Conservation (phyloP, 495 filamentous ascomycete species). For the Chaetomium tenue region DNA sequence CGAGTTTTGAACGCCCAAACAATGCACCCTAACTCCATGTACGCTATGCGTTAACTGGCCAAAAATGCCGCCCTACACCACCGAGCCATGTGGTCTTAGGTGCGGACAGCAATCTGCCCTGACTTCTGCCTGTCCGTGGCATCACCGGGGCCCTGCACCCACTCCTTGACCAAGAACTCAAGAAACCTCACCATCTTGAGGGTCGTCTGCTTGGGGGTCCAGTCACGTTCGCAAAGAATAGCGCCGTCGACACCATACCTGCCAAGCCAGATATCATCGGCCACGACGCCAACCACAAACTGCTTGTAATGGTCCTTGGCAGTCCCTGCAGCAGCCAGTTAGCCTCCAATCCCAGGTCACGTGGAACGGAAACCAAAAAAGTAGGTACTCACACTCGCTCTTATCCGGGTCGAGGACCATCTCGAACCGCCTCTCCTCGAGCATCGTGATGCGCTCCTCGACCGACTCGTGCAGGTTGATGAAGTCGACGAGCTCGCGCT, state of each 20-base stretch:
- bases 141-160: slow-evolving; percentile 11
- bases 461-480: slow-evolving; percentile 15
- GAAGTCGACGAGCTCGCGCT: slow-evolving; percentile 3
- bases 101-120: background rate
- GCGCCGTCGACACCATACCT: slow-evolving; percentile 1
- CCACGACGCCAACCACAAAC: slow-evolving; percentile 17
- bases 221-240: background rate
- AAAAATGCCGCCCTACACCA: too few relatives aligned
- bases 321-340: background rate
- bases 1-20: background rate
- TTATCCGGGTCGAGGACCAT: slow-evolving; percentile 13
- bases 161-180: slow-evolving; percentile 17
- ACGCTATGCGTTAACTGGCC: background rate
- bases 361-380: background rate
- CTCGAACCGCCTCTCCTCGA: slow-evolving; percentile 9
- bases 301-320: slow-evolving; percentile 21
- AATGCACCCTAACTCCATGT: background rate
- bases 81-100: background rate
- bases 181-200: slow-evolving; percentile 17
- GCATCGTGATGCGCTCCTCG: slow-evolving; percentile 4
- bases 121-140: background rate
- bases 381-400: slow-evolving; percentile 11
- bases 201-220: slow-evolving; percentile 10
- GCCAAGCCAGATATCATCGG: slow-evolving; percentile 15
- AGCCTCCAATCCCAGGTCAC: background rate